phyloP scores from a whole-genome alignment of 2,329 filamentous ascomycete genomes.

The Diaporthe destruens region DNA sequence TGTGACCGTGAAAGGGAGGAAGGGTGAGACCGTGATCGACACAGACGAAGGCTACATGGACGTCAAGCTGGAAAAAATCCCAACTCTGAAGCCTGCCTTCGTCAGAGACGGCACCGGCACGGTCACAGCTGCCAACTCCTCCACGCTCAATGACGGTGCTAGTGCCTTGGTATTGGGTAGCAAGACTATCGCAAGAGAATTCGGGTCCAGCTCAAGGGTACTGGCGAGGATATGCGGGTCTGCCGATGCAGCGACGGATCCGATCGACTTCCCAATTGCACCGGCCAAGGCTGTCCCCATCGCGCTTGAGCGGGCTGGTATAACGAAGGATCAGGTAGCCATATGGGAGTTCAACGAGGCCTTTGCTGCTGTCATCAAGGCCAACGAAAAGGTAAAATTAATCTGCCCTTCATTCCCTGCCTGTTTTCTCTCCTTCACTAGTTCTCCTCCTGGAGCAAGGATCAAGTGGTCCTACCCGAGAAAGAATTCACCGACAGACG shows the following conservation, averaged over 20 bases:
- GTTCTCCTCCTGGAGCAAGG: too few species aligned
- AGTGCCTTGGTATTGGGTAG: conserved; percentile 89
- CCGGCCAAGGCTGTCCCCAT: conserved; percentile 93
- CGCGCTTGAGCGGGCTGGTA: conserved; percentile 87
- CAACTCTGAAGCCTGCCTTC: conserved; percentile 91
- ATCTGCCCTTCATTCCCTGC: not conserved
- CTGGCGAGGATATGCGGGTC: conserved; percentile 88
- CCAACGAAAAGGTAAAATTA: conserved; percentile 82
- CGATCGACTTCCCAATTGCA: conserved; percentile 94
- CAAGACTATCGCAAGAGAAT: conserved; percentile 83
- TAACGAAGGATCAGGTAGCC: conserved; percentile 90
- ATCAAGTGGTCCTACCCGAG: not conserved
- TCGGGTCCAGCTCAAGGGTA: conserved; percentile 81
- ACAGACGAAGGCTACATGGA: conserved; percentile 92
- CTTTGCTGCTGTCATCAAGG: conserved; percentile 94
- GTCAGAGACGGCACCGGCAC: conserved; percentile 86
- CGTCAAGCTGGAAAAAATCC: conserved; percentile 87
- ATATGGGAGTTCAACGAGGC: conserved; percentile 99
- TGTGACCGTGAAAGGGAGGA: conserved; percentile 85
- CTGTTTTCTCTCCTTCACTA: not conserved
- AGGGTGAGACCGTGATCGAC: conserved; percentile 83
- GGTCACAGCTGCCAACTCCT: conserved; percentile 94
- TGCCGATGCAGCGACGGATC: conserved; percentile 90
- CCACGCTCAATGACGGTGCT: conserved; percentile 94
- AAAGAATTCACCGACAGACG: not conserved